Evolutionary conservation across 768 basidiomycete species (phyloP), one percentile per base, ranked within the genome.

Genomic region (Pholiota microspora): DNA sequence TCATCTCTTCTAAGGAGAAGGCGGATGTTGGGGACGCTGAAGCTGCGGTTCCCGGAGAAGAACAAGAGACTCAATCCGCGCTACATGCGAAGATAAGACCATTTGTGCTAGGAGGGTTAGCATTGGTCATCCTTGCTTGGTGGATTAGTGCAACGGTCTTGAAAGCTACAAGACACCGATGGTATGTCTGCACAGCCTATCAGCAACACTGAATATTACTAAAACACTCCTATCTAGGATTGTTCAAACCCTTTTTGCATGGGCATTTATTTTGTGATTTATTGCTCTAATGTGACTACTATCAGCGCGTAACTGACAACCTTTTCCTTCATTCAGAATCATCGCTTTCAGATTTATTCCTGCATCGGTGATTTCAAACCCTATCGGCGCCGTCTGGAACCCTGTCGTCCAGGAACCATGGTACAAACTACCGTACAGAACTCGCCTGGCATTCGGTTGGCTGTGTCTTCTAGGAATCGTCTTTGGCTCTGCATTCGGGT

Each of bases 331-430:
- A 25, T 91, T 36, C 21, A 87, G 85, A 4, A 77, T 90, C 57
- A 92, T 92, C 57, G 88, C 86, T 3, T 92, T 92, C 77, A 84
- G 89, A n/a, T 93, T 83, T 68, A 83, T 92, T 51, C 90, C 91
- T 57, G 86, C 81, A 67, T 78, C 81, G 3, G 73, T 84, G 25
- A 75, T 94, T 48, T 80, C 87, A 15, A 76, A 76, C 42, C 93
- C 93, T n/a, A 76, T 95, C 49, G 74, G 73, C 25, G 81, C 84
- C 7, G 68, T 89, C 28, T 95, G 92, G 91, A 56, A 73, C 8
- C 86, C 88, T 36, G 50, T 77, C 21, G 73, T 94, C 23, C 77
- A 84, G 58, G 71, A 73, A 21, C 93, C 92, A 5, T 94, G 83
- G 77, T 86, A 83, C 69, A 75, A 63, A 36, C 61, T 81, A 21